Percentiles rank a stretch among this genome's conserved stretches.
Evolutionary conservation across 2,329 filamentous ascomycete species (phyloP).

Genomic region (Tolypocladium capitatum): DNA sequence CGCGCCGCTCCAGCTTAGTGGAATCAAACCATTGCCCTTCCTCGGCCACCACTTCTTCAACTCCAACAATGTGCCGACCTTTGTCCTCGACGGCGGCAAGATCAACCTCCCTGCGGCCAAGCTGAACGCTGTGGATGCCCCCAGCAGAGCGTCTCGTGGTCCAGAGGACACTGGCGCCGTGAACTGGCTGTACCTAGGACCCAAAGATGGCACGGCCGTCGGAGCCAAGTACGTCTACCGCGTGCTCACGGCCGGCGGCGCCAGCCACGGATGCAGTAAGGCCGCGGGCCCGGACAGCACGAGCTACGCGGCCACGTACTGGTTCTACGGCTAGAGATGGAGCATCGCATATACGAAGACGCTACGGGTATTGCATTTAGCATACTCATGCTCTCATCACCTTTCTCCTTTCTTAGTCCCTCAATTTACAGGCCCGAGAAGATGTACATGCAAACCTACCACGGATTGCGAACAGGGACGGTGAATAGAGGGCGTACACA

Average conservation of each 20-base stretch:
- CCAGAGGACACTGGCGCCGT: constrained; percentile 37
- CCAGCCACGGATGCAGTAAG: constrained; percentile 25
- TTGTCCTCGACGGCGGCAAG: constrained; percentile 34
- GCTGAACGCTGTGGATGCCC: constrained; percentile 35
- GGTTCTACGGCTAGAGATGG: constrained; percentile 33
- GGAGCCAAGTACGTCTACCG: constrained; percentile 35
- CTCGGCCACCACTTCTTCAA: constrained; percentile 59
- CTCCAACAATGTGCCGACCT: constrained; percentile 38
- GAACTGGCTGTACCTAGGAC: constrained; percentile 37
- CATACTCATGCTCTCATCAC: background rate
- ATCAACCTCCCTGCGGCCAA: constrained; percentile 34
- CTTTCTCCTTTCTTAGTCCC: background rate
- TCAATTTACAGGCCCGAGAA: background rate
- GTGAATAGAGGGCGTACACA: too few species aligned
- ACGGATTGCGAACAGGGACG: background rate
- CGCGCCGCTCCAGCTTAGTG: constrained; percentile 23
- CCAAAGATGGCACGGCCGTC: constrained; percentile 21
- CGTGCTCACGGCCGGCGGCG: constrained; percentile 40
- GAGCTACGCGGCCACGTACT: constrained; percentile 44
- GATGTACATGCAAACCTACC: background rate
- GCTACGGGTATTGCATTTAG: background rate
- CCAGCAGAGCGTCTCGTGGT: constrained; percentile 31
- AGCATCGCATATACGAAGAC: background rate
- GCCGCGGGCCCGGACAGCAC: constrained; percentile 34
- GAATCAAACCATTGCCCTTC: constrained; percentile 25